These are phyloP conservation scores for Zygotorulaspora danielsina DNA, from an alignment of 805 yeast species.

Conservation along the genomic window DNA sequence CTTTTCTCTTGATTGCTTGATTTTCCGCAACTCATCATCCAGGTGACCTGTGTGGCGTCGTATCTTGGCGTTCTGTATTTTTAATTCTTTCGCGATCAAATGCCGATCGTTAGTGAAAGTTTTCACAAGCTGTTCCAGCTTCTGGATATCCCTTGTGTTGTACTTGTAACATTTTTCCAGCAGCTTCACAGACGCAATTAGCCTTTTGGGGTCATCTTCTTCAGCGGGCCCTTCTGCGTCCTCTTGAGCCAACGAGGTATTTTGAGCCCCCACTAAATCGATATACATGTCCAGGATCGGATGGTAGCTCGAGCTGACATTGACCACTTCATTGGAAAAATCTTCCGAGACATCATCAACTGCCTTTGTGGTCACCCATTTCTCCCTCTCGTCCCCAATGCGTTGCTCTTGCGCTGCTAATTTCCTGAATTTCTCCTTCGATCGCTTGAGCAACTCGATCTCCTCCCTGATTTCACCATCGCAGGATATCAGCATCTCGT, in stretches of 20 bases:
- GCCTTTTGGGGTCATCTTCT: constrained; percentile 3
- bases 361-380: constrained; percentile 8
- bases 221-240: not conserved
- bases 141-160: constrained; percentile 18
- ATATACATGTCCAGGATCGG: constrained; percentile 23
- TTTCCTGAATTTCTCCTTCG: constrained; percentile 14
- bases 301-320: constrained; percentile 20
- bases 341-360: constrained; percentile 1
- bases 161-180: constrained; percentile 11
- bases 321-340: constrained; percentile 3
- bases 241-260: constrained; percentile 20
- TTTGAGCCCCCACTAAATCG: constrained; percentile 24
- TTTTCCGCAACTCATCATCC: constrained; percentile 13
- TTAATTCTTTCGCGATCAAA: constrained; percentile 25
- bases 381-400: constrained; percentile 8
- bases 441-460: constrained; percentile 13
- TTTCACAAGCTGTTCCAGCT: constrained; percentile 21
- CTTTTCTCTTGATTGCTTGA: constrained; percentile 14
- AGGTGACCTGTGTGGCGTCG: constrained; percentile 14
- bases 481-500: constrained; percentile 24
- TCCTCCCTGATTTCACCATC: constrained; percentile 27
- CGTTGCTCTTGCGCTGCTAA: constrained; percentile 11
- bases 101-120: constrained; percentile 24
- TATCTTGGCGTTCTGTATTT: constrained; percentile 14
- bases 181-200: constrained; percentile 4